Base-by-base conservation (phyloP, 2,329 filamentous ascomycete species). In the Fusarium agapanthi region DNA sequence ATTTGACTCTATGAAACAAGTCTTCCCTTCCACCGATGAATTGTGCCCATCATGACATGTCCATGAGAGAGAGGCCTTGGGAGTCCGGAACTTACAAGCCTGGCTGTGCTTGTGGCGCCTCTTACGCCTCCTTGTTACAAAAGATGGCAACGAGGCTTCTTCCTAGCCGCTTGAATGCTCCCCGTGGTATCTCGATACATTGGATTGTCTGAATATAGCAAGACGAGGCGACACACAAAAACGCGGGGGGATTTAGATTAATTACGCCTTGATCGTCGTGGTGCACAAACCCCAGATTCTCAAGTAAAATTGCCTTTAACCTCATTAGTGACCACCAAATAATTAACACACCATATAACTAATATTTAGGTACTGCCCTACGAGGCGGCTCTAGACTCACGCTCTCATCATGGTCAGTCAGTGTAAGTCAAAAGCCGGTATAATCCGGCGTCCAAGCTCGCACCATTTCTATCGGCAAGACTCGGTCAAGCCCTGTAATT, bases 391-490 rank as follows among this genome's bases (percentile, higher is more conserved):
- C 50, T 53, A n/a, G 50, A 18, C 34, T 50, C n/a, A 35, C 30
- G 11, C 47, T 38, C 18, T 18, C 24, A 28, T 43, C 20, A 24
- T 34, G 18, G 28, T 34, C 48, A 40, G 28, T 44, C 48, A 40
- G 22, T 48, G 8, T 26, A 48, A 41, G 41, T 43, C 41, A 40
- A 34, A 34, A 34, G 16, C 28, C 57, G 70, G 70, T 55, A 57
- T 38, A 50, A 47, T n/a, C 53, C 61, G 66, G 57, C 28, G 8
- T 28, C 43, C 20, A 45, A 47, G 18, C 22, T 56, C 32, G 26
- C 38, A 53, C 64, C 55, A 69, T 48, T 30, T 53, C 16, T 22
- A 43, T 67, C 70, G 70, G 69, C 44, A 56, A 67, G 44, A 70
- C 32, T 43, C 70, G 65, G 65, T n/a, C 38, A 48, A 44, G 51